Percentiles rank a stretch among this genome's conserved stretches.
phyloP scores from a whole-genome alignment of 441 rosid genomes.

The Mallotus japonicus region DNA sequence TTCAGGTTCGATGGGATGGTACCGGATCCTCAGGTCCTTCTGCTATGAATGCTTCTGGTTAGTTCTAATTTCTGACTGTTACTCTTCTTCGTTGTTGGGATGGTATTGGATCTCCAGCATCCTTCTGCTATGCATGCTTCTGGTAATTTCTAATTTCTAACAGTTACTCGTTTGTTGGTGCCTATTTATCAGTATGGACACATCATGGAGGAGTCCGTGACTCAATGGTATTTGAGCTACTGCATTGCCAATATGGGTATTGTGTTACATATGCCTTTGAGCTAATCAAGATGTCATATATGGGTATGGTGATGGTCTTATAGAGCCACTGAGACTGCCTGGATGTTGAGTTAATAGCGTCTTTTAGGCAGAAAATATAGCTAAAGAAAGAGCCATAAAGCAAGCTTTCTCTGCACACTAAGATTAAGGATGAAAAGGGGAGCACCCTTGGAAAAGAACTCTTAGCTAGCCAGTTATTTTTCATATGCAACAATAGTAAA shows the following conservation, averaged over 20 bases:
- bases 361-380: not conserved
- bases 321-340: not conserved
- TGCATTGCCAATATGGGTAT: not conserved
- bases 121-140: no score
- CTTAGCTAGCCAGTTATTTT: not conserved
- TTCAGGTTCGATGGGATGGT: not conserved
- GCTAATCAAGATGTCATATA: not conserved
- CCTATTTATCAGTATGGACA: no score
- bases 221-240: not conserved
- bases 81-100: not conserved
- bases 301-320: not conserved
- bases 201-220: no score
- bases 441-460: not conserved
- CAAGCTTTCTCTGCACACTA: no score
- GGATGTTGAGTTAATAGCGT: not conserved
- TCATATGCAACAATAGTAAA: not conserved
- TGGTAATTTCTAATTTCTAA: no score
- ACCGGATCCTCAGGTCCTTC: not conserved
- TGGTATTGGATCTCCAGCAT: no score
- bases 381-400: not conserved
- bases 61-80: slow-evolving; percentile 15
- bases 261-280: not conserved
- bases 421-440: no score
- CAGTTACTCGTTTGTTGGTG: no score
- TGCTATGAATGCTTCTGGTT: not conserved